Conservation (phyloP, 1,284 basidiomycete species). For the Fomitopsis pinicola region DNA sequence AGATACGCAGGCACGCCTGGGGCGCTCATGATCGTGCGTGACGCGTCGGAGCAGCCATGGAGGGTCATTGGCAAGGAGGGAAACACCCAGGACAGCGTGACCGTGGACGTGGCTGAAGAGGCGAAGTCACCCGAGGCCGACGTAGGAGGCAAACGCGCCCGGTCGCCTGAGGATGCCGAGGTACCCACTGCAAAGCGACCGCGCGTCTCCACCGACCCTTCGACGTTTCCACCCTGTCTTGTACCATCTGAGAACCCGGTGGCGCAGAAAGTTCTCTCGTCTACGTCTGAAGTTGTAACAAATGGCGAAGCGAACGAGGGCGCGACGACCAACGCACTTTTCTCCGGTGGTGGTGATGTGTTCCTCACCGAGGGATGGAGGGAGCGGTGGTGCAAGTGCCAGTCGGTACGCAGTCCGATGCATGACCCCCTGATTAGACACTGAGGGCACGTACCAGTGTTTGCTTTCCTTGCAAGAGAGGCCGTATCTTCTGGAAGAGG, state of each 20-base stretch:
- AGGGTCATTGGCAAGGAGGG: conserved; percentile 33
- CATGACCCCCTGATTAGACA: neutral
- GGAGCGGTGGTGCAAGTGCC: conserved; percentile 70
- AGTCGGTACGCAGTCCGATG: conserved; percentile 37
- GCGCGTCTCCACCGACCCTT: conserved; percentile 26
- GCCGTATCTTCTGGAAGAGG: conserved; percentile 66
- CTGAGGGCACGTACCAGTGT: conserved; percentile 40
- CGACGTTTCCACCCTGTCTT: conserved; percentile 37
- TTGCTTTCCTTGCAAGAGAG: conserved; percentile 43
- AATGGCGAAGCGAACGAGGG: neutral
- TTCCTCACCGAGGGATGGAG: conserved; percentile 71
- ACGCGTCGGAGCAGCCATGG: conserved; percentile 44
- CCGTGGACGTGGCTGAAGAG: conserved; percentile 7
- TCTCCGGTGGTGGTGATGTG: conserved; percentile 55
- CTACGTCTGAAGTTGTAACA: neutral
- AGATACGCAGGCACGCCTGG: conserved; percentile 64
- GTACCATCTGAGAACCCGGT: conserved; percentile 43
- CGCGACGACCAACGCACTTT: neutral
- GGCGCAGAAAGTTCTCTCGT: conserved; percentile 35
- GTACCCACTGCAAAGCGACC: conserved; percentile 47
- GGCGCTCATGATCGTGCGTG: conserved; percentile 57
- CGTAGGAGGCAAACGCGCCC: conserved; percentile 46
- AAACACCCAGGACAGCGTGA: conserved; percentile 17
- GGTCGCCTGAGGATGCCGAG: conserved; percentile 32
- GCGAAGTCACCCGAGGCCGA: neutral